Conservation (phyloP, 768 basidiomycete genomes). For the Tricholoma bakamatsutake region DNA sequence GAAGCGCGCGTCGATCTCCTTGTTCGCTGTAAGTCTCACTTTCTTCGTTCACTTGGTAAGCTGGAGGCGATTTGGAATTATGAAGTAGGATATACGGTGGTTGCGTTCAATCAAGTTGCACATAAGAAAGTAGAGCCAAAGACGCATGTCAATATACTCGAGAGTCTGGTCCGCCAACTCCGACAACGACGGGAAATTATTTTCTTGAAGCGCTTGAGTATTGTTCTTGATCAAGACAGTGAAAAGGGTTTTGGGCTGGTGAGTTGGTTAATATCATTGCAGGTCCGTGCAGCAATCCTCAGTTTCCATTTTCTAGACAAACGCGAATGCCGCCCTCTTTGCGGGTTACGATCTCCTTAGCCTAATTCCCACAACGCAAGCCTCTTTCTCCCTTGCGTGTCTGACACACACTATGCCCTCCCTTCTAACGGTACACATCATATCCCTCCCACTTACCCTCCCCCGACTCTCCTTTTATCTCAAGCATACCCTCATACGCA, state of each 20-base stretch:
- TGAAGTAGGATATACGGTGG: constrained; percentile 81
- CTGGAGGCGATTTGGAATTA: constrained; percentile 2
- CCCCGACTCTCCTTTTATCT: constrained; percentile 77
- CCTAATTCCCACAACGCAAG: constrained; percentile 64
- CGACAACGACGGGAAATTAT: constrained; percentile 54
- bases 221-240: constrained; percentile 76
- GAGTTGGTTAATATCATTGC: constrained; percentile 13
- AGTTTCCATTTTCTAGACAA: constrained; percentile 43
- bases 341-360: constrained; percentile 72
- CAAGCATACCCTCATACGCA: constrained; percentile 78
- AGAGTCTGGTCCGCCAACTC: constrained; percentile 52
- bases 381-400: constrained; percentile 74
- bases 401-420: constrained; percentile 76
- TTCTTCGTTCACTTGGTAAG: constrained; percentile 2
- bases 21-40: constrained; percentile 54
- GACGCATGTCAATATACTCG: constrained; percentile 59
- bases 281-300: neutral
- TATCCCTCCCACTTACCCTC: constrained; percentile 70
- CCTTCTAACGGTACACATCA: constrained; percentile 72
- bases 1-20: constrained; percentile 65
- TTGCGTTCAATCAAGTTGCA: constrained; percentile 72
- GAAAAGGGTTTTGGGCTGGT: constrained; percentile 85
- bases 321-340: constrained; percentile 58
- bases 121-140: constrained; percentile 69
- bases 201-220: constrained; percentile 72